Base-by-base conservation (phyloP, 2,329 filamentous ascomycete species). In the Arachnomyces sp. region DNA sequence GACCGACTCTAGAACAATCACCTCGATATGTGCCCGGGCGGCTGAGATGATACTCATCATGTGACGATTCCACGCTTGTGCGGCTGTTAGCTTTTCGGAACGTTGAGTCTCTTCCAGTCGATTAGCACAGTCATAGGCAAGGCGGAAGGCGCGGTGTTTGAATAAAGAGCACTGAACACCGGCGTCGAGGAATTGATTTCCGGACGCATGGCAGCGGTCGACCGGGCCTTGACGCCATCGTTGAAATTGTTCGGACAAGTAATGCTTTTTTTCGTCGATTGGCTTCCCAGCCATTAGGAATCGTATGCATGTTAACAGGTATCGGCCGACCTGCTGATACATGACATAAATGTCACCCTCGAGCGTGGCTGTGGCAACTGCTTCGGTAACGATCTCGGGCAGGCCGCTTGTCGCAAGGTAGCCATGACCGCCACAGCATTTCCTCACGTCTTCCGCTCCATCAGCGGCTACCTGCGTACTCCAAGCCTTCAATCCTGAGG, bases 321-420 rank as follows among this genome's bases (percentile, higher is more conserved):
- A 51, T 2, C 54, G 50, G 3, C 55, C 53, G 15, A 65, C 50
- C 49, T 68, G 60, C 42, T 65, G 63, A 43, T 58, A 58, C 38
- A 67, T 58, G 6, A 65, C 63, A 40, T 60, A 64, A 38, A 65
- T 68, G 41, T 68, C 65, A 3, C 65, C 65, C 35, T 64, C 61
- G 32, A 60, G 59, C 0, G 61, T 64, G 3, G 50, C 47, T 1
- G 48, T 47, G 7, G 51, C 57, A 2, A 52, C 53, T 1, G 52
- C 40, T 14, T 49, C 44, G 17, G 51, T 48, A 13, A 58, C 51
- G 13, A 62, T 60, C 6, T 55, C 51, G 8, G 50, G 52, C 7
- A 63, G 45, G 2, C 59, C 59, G 12, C 55, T 56, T 12, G 56
- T 54, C n/a, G 47, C 50, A 31, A 60, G 49, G 32, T 60, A 66